Base-by-base conservation (phyloP, 257 asterid species). In the Nicotiana attenuata region DNA sequence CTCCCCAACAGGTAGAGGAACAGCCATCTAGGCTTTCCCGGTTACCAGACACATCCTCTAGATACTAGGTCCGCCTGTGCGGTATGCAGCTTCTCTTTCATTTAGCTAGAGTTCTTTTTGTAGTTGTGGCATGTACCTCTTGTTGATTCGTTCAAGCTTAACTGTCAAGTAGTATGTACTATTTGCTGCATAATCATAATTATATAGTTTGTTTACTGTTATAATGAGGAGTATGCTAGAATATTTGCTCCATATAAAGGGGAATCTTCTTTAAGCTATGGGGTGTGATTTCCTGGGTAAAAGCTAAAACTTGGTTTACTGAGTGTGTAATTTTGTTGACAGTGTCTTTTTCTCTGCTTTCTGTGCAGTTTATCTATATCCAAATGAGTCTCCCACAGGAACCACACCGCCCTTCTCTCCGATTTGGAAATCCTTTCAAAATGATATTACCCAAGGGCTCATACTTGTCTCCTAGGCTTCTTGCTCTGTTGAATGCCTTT, bases 391-490 rank as follows among this genome's bases (percentile, higher is more conserved):
- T 90, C 47, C 85, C 92, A 83, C 97, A 91, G 79, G 97, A 87
- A 73, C 92, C 94, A 10, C 95, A 80, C 85, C 88, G 89, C 82
- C 90, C 91, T 8, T 89, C 87, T 26, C 90, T 92, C 65, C 89
- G 91, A 29, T 91, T 92, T 29, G 98, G 99, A 80, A 95, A 93
- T 83, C 97, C 99, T 11, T 90, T 95, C 86, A 88, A 92, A 38
- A 92, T 81, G 94, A 86, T 88, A 26, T 84, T 86, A 35, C 90
- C 94, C 4, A 92, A 91, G 88, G 93, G 97, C 45, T 86, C 92
- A 13, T 63, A 85, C 86, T 88, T 89, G n/a, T 87, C 97, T 75
- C 92, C 93, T 3, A 91, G 85, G 84, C 94, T 93, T 82, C 87
- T 82, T 77, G 85, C 89, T 80, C 77, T 90, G 80, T 86, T 92